Percentiles rank a stretch among this genome's conserved stretches.
Evolutionary conservation across 1,284 basidiomycete genomes (phyloP).

Genomic region (Cryptococcus maquisensis): DNA sequence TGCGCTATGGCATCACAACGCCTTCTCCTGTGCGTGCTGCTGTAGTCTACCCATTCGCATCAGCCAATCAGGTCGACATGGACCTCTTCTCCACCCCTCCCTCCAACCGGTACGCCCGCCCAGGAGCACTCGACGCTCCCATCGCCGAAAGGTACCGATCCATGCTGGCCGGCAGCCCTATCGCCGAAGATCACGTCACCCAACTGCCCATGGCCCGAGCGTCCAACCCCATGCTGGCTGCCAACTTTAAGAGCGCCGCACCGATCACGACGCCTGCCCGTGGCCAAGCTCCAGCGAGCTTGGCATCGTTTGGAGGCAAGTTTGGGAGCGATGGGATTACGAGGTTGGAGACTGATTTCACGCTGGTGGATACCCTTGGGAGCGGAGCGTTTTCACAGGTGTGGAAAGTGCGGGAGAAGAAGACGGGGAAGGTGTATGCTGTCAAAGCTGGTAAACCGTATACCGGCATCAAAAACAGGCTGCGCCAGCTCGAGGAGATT

Average conservation of each 20-base stretch:
- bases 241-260: constrained; percentile 21
- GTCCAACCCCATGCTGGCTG: constrained; percentile 46
- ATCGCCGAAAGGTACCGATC: constrained; percentile 9
- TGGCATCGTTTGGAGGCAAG: neutral
- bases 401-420: constrained; percentile 76
- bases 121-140: constrained; percentile 5
- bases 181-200: constrained; percentile 8
- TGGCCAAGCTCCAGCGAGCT: neutral
- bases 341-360: constrained; percentile 54
- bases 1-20: constrained; percentile 28
- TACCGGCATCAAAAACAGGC: constrained; percentile 80
- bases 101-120: neutral
- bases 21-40: constrained; percentile 28
- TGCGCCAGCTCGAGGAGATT: constrained; percentile 88
- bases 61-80: constrained; percentile 8
- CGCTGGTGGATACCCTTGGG: constrained; percentile 74
- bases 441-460: constrained; percentile 93
- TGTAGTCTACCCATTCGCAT: constrained; percentile 34
- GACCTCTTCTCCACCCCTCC: constrained; percentile 16
- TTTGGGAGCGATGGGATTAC: neutral
- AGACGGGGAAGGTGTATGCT: constrained; percentile 64
- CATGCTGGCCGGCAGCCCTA: constrained; percentile 7
- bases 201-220: constrained; percentile 36
- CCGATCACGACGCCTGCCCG: neutral
- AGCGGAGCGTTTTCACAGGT: constrained; percentile 91